Percentiles rank a stretch among this genome's conserved stretches.
Evolutionary conservation across 257 asterid species (phyloP).

Genomic region (Solanum dulcamara): DNA sequence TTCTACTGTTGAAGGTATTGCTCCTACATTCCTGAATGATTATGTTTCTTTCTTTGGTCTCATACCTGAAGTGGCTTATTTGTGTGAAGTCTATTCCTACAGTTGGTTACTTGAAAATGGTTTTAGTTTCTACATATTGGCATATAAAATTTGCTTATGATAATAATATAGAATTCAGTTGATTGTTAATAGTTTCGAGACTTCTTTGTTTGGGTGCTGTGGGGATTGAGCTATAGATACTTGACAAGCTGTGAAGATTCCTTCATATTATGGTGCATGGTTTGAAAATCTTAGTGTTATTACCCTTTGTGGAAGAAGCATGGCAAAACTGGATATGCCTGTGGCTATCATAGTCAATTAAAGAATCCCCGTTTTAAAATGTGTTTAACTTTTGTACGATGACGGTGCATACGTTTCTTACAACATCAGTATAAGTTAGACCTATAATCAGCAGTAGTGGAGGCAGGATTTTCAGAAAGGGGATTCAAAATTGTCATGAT

Average conservation of each 20-base stretch:
- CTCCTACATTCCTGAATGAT: not conserved
- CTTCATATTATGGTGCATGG: not conserved
- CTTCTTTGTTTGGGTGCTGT: not conserved
- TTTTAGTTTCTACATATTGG: not conserved
- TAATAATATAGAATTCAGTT: not conserved
- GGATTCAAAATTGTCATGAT: too few species aligned
- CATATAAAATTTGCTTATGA: not conserved
- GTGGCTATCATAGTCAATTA: not conserved
- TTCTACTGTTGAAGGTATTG: not conserved
- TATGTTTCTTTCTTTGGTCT: not conserved
- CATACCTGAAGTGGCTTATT: not conserved
- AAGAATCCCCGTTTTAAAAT: not conserved
- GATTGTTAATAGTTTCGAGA: not conserved
- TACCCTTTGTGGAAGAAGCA: not conserved
- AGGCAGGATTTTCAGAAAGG: not conserved
- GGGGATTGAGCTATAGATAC: not conserved
- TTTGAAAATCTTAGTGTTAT: not conserved
- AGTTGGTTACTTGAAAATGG: not conserved
- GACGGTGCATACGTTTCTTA: not conserved
- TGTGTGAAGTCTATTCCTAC: not conserved
- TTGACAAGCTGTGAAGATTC: not conserved
- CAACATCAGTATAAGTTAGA: not conserved
- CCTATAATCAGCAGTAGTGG: not conserved
- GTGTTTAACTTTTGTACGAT: not conserved
- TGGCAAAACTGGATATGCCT: not conserved